These are phyloP conservation scores for Cryptococcus sp. DNA, from an alignment of 1,284 basidiomycete genomes.

Conservation along the genomic window DNA sequence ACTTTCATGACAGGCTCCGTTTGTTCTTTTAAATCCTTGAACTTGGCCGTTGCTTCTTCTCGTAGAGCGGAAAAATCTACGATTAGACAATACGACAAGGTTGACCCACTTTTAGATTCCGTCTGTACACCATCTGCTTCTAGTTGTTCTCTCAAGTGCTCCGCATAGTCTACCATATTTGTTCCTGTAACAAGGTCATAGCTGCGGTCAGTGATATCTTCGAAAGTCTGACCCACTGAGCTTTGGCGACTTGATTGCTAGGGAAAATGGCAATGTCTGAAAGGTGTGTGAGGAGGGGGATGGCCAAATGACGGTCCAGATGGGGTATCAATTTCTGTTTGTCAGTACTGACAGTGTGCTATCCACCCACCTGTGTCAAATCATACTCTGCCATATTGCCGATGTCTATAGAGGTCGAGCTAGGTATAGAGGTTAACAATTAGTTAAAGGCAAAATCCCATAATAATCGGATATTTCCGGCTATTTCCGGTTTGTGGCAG, in stretches of 20 bases:
- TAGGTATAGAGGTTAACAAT: background rate
- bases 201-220: slow-evolving; percentile 21
- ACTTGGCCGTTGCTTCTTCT: slow-evolving; percentile 73
- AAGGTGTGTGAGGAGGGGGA: slow-evolving; percentile 86
- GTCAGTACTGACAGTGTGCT: background rate
- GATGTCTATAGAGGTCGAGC: background rate
- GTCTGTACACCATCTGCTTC: slow-evolving; percentile 2
- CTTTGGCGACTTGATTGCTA: slow-evolving; percentile 39
- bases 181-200: slow-evolving; percentile 97
- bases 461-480: background rate
- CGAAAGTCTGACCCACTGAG: slow-evolving; percentile 34
- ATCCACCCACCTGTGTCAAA: slow-evolving; percentile 56
- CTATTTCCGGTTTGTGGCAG: background rate
- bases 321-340: slow-evolving; percentile 81
- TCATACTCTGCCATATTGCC: slow-evolving; percentile 73
- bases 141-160: slow-evolving; percentile 67
- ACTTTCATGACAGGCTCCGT: slow-evolving; percentile 90
- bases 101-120: background rate
- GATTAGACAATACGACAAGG: background rate
- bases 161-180: slow-evolving; percentile 91
- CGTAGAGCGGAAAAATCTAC: slow-evolving; percentile 77
- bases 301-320: slow-evolving; percentile 88
- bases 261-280: slow-evolving; percentile 50
- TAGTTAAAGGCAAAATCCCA: background rate
- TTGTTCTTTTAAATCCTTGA: slow-evolving; percentile 78